phyloP scores from a whole-genome alignment of 129 eudicot genomes.

The Oenanthe sinensis region DNA sequence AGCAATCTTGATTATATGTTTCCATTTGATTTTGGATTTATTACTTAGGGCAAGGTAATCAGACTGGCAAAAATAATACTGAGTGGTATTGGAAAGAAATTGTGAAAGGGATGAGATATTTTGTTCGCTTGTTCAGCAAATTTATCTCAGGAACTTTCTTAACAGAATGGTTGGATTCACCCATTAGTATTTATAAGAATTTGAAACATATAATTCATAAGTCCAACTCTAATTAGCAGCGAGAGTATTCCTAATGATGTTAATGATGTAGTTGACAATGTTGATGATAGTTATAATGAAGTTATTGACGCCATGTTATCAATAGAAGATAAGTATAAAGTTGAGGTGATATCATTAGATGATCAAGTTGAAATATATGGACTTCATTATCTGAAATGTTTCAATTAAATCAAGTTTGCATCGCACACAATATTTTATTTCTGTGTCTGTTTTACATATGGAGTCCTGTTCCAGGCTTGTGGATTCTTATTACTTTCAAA shows the following conservation, averaged over 20 bases:
- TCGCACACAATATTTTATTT: neutral
- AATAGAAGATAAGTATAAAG: neutral
- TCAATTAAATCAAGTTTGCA: neutral
- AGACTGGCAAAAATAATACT: neutral
- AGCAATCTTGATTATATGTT: too few relatives aligned
- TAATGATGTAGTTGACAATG: neutral
- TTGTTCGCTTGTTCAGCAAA: neutral
- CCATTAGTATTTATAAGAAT: neutral
- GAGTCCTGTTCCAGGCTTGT: neutral
- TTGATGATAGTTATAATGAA: neutral
- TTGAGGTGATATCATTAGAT: neutral
- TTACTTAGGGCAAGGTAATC: neutral
- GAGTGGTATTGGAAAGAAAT: neutral
- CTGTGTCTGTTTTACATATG: neutral
- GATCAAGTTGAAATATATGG: neutral
- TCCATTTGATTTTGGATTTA: too few relatives aligned
- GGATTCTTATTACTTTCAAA: too few relatives aligned
- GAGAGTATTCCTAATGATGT: neutral
- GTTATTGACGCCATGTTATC: neutral
- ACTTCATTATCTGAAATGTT: neutral
- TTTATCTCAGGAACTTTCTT: neutral
- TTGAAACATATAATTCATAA: neutral
- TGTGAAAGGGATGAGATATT: neutral
- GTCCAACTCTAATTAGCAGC: neutral
- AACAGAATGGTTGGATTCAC: neutral